phyloP scores from a whole-genome alignment of 768 basidiomycete species.

The Neoboletus subvelutipes region DNA sequence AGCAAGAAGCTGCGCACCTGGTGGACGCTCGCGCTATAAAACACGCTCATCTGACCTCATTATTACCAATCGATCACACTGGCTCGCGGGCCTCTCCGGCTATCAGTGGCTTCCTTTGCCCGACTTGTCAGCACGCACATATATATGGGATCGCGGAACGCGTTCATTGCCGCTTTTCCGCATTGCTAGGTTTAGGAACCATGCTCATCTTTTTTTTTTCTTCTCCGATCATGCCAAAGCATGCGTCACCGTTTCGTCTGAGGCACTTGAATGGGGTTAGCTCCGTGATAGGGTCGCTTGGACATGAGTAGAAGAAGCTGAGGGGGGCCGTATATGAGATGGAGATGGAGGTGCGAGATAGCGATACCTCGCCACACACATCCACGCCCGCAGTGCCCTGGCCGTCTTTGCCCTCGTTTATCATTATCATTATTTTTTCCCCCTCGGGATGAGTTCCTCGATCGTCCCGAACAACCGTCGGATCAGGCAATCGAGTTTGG shows the following conservation, averaged over 20 bases:
- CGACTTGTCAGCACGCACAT: neutral
- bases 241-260: slow-evolving; percentile 11
- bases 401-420: neutral
- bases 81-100: slow-evolving; percentile 9
- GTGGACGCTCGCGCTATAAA: slow-evolving; percentile 8
- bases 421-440: neutral
- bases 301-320: neutral
- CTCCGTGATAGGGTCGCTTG: slow-evolving; percentile 11
- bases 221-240: slow-evolving; percentile 20
- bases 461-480: slow-evolving; percentile 9
- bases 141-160: slow-evolving; percentile 21
- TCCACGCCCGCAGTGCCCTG: neutral
- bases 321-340: slow-evolving; percentile 4
- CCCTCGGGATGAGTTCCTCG: slow-evolving; percentile 2
- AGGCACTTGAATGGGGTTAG: slow-evolving; percentile 17
- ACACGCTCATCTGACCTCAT: slow-evolving; percentile 23
- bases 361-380: slow-evolving; percentile 9
- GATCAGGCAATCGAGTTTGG: slow-evolving; percentile 7
- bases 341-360: slow-evolving; percentile 1
- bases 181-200: slow-evolving; percentile 7
- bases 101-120: slow-evolving; percentile 8
- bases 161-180: slow-evolving; percentile 26
- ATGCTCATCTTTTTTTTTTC: neutral
- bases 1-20: slow-evolving; percentile 4
- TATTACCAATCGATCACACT: slow-evolving; percentile 20